Base-by-base conservation (phyloP, 257 asterid genomes). In the Solanum sejunctum region DNA sequence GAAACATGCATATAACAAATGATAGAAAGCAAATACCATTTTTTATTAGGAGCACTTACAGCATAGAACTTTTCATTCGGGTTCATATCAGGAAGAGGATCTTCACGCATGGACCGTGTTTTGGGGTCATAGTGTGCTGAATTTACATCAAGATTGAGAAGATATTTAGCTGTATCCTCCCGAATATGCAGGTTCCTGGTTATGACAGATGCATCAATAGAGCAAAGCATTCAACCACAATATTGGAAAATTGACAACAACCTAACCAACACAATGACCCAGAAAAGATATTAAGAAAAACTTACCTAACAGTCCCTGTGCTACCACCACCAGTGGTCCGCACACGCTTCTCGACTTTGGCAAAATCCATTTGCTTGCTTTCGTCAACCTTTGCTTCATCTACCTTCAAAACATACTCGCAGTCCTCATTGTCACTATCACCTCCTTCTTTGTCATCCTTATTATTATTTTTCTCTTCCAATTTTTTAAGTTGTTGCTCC, bases 311-410 rank as follows among this genome's bases (percentile, higher is more conserved):
- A 81, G 99, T 95, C 85, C 99, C 99, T 4, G 99, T 96, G 90
- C 99, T 93, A 81, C 99, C 99, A 90, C 99, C 98, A 87, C 98
- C 99, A 18, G 99, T 97, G 49, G 99, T 97, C 12, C 99, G 97
- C 78, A 97, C 98, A 90, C 98, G 98, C 90, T 95, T 97, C 86
- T 97, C 98, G 80, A 97, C 98, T 95, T 97, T 95, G 2, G 99
- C 97, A 55, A 95, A 97, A 90, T 97, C 99, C 99, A 95, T 97
- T 88, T 97, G 98, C 90, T 97, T 94, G 93, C 98, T 95, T 92
- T 97, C 98, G 83, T 95, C 98, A 66, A 97, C 98, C 89, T 93
- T 93, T 23, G 98, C 97, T 91, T 97, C 99, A 72, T 95, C 99
- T 71, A 95, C 91, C 88, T 90, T 95, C 84, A 93, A 84, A 70